phyloP scores from a whole-genome alignment of 2,329 filamentous ascomycete species.

The Monilinia fructigena region DNA sequence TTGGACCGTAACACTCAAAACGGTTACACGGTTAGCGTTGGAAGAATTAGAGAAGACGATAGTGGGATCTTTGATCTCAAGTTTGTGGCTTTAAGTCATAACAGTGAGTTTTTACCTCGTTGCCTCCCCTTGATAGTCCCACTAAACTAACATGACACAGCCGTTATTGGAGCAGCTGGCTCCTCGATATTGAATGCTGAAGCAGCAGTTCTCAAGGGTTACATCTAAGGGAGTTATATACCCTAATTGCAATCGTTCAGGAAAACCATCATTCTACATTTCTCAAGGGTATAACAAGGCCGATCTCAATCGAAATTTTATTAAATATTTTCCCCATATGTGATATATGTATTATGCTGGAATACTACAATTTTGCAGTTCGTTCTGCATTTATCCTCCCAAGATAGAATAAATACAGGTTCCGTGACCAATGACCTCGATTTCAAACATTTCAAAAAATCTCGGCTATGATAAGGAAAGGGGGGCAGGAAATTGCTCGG shows the following conservation, averaged over 20 bases:
- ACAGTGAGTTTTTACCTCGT: slow-evolving; percentile 45
- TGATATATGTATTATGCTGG: not conserved
- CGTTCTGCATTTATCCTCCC: too few species aligned
- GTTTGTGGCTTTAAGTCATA: slow-evolving; percentile 90
- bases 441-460: too few species aligned
- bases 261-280: not conserved
- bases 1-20: slow-evolving; percentile 81
- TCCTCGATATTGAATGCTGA: slow-evolving; percentile 94
- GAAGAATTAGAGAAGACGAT: slow-evolving; percentile 75
- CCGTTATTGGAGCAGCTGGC: slow-evolving; percentile 93
- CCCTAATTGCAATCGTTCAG: not conserved
- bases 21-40: slow-evolving; percentile 90
- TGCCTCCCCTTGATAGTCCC: not conserved
- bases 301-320: not conserved
- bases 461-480: too few species aligned
- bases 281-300: not conserved
- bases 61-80: slow-evolving; percentile 91
- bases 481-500: too few species aligned
- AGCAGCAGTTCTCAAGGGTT: slow-evolving; percentile 86
- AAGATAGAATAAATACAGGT: too few species aligned
- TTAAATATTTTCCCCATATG: not conserved
- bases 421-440: too few species aligned
- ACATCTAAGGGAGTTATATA: slow-evolving; percentile 42
- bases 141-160: slow-evolving; percentile 42
- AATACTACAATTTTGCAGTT: not conserved